Conservation (phyloP, 192 early-diverging fungal genomes). For the Rhizophagus prolifer region DNA sequence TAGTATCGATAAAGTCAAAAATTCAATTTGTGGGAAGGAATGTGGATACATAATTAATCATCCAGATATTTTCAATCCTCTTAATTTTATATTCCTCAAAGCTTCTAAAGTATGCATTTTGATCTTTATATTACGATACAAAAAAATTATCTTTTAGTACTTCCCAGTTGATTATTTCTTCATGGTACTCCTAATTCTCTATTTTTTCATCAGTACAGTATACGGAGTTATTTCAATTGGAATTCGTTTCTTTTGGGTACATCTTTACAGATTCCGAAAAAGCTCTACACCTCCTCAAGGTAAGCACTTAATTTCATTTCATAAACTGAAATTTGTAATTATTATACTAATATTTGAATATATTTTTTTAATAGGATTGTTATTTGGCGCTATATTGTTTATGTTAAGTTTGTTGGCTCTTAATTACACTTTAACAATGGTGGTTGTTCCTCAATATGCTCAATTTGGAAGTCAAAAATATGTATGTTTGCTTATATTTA, state of each 20-base stretch:
- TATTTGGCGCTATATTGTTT: conserved; percentile 48
- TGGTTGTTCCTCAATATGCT: conserved; percentile 59
- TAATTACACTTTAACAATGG: conserved; percentile 53
- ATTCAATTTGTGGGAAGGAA: conserved; percentile 50
- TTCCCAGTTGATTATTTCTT: conserved; percentile 59
- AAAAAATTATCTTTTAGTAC: conserved; percentile 35
- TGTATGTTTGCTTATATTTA: conserved; percentile 37
- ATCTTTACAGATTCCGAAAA: conserved; percentile 48
- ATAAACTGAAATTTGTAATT: background rate
- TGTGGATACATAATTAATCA: conserved; percentile 57
- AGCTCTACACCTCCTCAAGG: conserved; percentile 57
- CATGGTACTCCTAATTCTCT: conserved; percentile 51
- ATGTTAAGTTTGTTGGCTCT: conserved; percentile 56
- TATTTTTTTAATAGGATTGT: conserved; percentile 31
- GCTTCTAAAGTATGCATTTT: conserved; percentile 43
- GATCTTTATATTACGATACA: background rate
- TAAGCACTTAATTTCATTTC: background rate
- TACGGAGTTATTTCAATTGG: conserved; percentile 54
- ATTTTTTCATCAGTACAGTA: conserved; percentile 55
- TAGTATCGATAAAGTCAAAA: conserved; percentile 53
- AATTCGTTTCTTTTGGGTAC: conserved; percentile 57
- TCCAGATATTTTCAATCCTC: conserved; percentile 52
- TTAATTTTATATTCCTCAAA: conserved; percentile 52
- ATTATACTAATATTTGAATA: background rate
- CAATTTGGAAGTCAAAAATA: conserved; percentile 64